These are phyloP conservation scores for Amoebophrya sp. DNA, from an alignment of 169 alveolate genomes.

Conservation along the genomic window DNA sequence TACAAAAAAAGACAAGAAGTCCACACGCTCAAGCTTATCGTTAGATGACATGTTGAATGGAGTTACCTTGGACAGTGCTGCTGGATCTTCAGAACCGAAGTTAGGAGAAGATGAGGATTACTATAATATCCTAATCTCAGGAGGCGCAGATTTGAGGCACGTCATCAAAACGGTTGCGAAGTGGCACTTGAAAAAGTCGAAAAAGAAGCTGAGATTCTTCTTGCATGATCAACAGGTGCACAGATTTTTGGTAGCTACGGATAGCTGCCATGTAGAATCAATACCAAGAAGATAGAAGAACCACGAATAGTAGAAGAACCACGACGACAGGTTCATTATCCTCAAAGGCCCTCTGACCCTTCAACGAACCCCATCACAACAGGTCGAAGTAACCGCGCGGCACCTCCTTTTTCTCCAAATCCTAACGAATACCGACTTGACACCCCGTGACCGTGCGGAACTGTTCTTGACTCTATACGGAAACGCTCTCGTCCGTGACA, in stretches of 20 bases:
- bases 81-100: not conserved
- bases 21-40: too few species aligned
- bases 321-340: too few species aligned
- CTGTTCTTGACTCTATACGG: not conserved
- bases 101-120: not conserved
- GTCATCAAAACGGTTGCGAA: not conserved
- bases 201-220: not conserved
- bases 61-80: not conserved
- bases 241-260: too few species aligned
- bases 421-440: not conserved
- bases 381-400: not conserved
- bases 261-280: too few species aligned
- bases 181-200: not conserved
- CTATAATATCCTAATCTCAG: not conserved
- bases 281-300: too few species aligned
- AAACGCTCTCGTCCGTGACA: not conserved
- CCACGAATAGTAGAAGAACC: too few species aligned
- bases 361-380: too few species aligned
- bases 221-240: not conserved
- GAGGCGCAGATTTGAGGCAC: not conserved
- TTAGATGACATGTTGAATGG: not conserved
- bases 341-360: too few species aligned
- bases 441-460: conserved; percentile 20
- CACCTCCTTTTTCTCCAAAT: not conserved
- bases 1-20: too few species aligned